A percentile compares a stretch with the other conserved stretches of the same genome.
phyloP scores from a whole-genome alignment of 305 asterid species.

The Fraxinus sp. region DNA sequence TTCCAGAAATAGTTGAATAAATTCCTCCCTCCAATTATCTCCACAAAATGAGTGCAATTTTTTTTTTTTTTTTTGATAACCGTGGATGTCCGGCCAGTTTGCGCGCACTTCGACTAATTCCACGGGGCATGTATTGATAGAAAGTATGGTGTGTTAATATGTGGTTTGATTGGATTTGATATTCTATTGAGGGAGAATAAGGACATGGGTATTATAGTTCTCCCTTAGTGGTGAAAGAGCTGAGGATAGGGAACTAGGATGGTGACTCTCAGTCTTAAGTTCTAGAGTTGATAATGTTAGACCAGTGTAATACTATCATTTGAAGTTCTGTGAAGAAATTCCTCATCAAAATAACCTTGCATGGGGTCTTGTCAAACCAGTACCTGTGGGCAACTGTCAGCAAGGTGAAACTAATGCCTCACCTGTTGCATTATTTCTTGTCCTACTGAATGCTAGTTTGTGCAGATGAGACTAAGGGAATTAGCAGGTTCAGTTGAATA shows the following conservation, averaged over 20 bases:
- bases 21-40: background rate
- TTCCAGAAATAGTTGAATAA: background rate
- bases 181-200: background rate
- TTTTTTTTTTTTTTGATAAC: too few relatives aligned
- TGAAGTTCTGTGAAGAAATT: background rate
- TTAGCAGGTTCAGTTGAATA: background rate
- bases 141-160: background rate
- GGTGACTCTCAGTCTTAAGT: background rate
- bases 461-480: background rate
- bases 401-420: background rate
- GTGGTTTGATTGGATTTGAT: background rate
- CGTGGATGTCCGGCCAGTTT: too few relatives aligned
- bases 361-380: background rate
- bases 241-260: background rate
- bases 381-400: background rate
- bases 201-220: background rate
- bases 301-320: background rate
- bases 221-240: background rate
- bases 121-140: background rate
- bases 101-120: too few relatives aligned
- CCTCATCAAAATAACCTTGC: background rate
- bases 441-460: background rate
- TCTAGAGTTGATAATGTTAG: background rate
- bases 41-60: background rate
- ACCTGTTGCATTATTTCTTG: background rate